These are phyloP conservation scores for Aspergillus sclerotiicarbonarius DNA, from an alignment of 495 filamentous ascomycete species.

Conservation along the genomic window DNA sequence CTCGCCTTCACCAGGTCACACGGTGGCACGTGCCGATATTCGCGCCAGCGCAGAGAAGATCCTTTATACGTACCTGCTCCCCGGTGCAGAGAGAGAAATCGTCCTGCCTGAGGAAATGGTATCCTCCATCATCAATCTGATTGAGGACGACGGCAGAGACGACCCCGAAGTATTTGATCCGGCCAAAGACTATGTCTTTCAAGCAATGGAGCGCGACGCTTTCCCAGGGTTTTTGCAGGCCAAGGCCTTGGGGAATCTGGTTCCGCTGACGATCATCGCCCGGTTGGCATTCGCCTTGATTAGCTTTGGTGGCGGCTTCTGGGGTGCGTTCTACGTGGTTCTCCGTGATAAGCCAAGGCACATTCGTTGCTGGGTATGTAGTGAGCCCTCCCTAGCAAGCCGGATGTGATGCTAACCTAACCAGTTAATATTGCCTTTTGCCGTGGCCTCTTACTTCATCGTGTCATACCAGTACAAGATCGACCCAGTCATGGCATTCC, in stretches of 20 bases:
- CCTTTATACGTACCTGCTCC: constrained; percentile 90
- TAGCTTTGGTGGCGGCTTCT: constrained; percentile 85
- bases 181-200: constrained; percentile 98
- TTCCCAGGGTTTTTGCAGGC: constrained; percentile 94
- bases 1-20: constrained; percentile 78
- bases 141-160: constrained; percentile 86
- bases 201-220: constrained; percentile 98
- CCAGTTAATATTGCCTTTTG: constrained; percentile 91
- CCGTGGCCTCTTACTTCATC: constrained; percentile 82
- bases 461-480: constrained; percentile 90
- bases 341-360: constrained; percentile 74
- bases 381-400: not conserved
- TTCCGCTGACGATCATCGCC: constrained; percentile 80
- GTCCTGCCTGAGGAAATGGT: constrained; percentile 84
- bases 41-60: constrained; percentile 95
- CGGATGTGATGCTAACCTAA: constrained; percentile 18
- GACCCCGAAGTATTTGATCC: constrained; percentile 97
- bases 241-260: constrained; percentile 92
- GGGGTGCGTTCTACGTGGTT: constrained; percentile 89
- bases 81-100: constrained; percentile 92
- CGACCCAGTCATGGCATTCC: constrained; percentile 85
- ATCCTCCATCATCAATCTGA: constrained; percentile 71
- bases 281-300: constrained; percentile 83
- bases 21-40: constrained; percentile 81
- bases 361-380: constrained; percentile 79